Conservation (phyloP, 495 filamentous ascomycete genomes). For the Penicillium cataractarum region DNA sequence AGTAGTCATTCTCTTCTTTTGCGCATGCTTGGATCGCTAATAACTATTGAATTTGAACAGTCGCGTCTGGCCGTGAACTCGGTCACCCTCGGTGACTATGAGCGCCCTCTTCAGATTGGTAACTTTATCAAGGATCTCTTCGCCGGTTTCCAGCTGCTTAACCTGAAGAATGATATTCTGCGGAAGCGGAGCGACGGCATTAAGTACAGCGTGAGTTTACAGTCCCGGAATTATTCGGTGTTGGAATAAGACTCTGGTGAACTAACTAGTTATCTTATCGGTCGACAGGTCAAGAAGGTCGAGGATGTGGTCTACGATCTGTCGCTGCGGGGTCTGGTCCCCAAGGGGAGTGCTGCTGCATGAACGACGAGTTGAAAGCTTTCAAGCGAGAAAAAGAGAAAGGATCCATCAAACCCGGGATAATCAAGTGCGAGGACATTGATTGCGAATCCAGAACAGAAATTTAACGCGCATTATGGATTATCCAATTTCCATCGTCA, state of each 20-base stretch:
- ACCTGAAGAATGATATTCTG: constrained; percentile 93
- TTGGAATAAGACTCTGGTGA: no score
- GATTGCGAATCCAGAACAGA: neutral
- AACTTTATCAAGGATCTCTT: constrained; percentile 94
- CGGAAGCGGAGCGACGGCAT: constrained; percentile 87
- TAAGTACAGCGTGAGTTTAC: constrained; percentile 82
- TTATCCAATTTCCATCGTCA: constrained; percentile 3
- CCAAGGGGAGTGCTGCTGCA: constrained; percentile 39
- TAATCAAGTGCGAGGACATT: neutral
- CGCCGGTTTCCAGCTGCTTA: constrained; percentile 93
- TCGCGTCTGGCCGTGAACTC: constrained; percentile 92
- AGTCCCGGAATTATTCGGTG: no score
- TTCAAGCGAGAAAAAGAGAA: neutral
- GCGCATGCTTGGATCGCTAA: neutral
- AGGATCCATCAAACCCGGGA: neutral
- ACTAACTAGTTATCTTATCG: constrained; percentile 6
- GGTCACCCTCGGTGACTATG: constrained; percentile 88
- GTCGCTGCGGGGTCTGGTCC: constrained; percentile 79
- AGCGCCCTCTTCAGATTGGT: constrained; percentile 80
- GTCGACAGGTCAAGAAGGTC: constrained; percentile 80
- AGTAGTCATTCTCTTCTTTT: constrained; percentile 1
- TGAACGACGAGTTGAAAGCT: constrained; percentile 6
- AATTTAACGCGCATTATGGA: neutral
- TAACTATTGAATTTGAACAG: constrained; percentile 33
- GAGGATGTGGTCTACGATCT: constrained; percentile 98